Evolutionary conservation across 1,284 basidiomycete genomes (phyloP), one percentile per base, ranked within the genome.

Genomic region (Fomitopsis schrenkii): DNA sequence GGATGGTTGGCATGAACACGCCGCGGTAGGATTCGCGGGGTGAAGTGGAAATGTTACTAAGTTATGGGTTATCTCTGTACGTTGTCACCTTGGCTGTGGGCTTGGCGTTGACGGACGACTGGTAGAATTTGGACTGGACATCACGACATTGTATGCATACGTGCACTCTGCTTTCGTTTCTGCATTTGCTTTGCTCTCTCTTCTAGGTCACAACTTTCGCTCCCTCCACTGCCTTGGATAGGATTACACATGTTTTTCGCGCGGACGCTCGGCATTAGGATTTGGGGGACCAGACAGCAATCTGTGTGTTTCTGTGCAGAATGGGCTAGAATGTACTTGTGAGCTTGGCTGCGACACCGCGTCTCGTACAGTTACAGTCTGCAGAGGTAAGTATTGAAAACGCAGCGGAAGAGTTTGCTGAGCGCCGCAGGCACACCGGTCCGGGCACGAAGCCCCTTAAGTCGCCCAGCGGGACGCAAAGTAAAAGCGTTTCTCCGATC

Each of bases 1-100:
- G 82, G 15, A 85, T 87, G 85, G 80, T 86, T n/a, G 85, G 85
- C 10, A 83, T 87, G 77, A 80, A 74, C 19, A 42, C 59, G 9
- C 30, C 52, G 14, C 35, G 52, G 38, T 54, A 40, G 36, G 33
- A 1, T n/a, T n/a, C 14, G 14, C 22, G 48, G 48, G 17, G 14
- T 5, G 12, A 3, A 26, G 12, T 15, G 12, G 22, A 26, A 3
- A 15, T 26, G 2, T 33, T 14, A 1, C 28, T 26, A 17, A 50
- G 30, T 15, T 50, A 50, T 33, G 12, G 28, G 19, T 17, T 6
- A 50, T 22, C 30, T 28, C 26, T 33, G 48, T 50, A n/a, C 48
- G 48, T 50, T 30, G 22, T 4, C 9, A 2, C 15, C 10, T 45
- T 45, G 4, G 7, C n/a, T 19, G 10, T 22, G 3, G 5, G 42